A percentile compares a stretch with the other conserved stretches of the same genome.
Conservation (phyloP, 179 eudicot species). For the Carnegiea gigantea region DNA sequence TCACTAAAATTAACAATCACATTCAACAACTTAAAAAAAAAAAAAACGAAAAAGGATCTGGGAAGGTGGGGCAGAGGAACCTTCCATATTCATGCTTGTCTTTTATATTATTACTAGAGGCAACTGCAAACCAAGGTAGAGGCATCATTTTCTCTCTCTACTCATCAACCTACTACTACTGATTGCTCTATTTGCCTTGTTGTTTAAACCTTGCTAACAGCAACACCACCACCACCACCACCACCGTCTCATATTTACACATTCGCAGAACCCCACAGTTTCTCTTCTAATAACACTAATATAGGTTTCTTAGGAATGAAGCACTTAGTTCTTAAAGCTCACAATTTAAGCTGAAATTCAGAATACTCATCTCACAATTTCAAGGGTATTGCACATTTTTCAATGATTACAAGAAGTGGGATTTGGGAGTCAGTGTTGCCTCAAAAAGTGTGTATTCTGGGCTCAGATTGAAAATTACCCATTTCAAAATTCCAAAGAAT, state of each 20-base stretch:
- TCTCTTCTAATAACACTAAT: slow-evolving; percentile 7
- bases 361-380: neutral
- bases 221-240: slow-evolving; percentile 23
- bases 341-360: slow-evolving; percentile 4
- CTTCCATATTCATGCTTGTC: slow-evolving; percentile 35
- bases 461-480: slow-evolving; percentile 18
- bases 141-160: slow-evolving; percentile 25
- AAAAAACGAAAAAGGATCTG: neutral
- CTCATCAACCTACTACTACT: slow-evolving; percentile 44
- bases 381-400: neutral
- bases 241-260: slow-evolving; percentile 24
- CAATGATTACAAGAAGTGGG: neutral
- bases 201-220: slow-evolving; percentile 38
- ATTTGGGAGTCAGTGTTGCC: neutral
- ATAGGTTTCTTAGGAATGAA: neutral
- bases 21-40: slow-evolving; percentile 14
- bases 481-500: slow-evolving; percentile 16
- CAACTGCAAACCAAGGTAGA: slow-evolving; percentile 26
- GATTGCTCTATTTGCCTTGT: slow-evolving; percentile 40
- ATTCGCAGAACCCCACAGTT: slow-evolving; percentile 20
- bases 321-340: neutral
- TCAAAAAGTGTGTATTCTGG: slow-evolving; percentile 9
- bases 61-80: slow-evolving; percentile 22
- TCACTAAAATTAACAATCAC: slow-evolving; percentile 16
- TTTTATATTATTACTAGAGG: slow-evolving; percentile 22